Evolutionary conservation across 805 yeast species (phyloP).

Genomic region (Sugiyamaella marilandica): DNA sequence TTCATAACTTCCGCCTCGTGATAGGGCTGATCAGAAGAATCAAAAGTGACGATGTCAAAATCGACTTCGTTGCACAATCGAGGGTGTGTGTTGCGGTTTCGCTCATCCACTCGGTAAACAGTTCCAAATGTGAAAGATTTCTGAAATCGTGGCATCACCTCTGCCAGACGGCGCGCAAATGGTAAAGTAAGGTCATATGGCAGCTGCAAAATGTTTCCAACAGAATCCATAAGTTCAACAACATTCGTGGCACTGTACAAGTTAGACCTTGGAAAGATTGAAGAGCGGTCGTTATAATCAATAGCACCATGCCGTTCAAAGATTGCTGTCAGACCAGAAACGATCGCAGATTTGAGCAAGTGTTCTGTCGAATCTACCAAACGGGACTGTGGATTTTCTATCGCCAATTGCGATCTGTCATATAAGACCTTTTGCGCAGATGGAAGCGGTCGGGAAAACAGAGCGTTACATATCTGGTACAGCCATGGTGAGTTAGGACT

Average conservation of each 20-base stretch:
- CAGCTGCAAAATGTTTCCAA: conserved; percentile 82
- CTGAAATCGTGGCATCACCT: conserved; percentile 45
- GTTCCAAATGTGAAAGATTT: conserved; percentile 73
- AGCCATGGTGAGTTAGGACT: conserved; percentile 93
- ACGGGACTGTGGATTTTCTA: conserved; percentile 13
- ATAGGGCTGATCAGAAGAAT: conserved; percentile 43
- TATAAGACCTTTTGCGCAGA: conserved; percentile 80
- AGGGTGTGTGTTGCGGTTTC: conserved; percentile 54
- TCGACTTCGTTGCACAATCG: conserved; percentile 80
- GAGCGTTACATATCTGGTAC: conserved; percentile 78
- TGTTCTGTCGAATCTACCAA: conserved; percentile 15
- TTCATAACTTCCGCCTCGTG: conserved; percentile 88
- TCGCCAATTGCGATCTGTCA: conserved; percentile 41
- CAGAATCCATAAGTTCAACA: conserved; percentile 75
- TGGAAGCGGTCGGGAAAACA: conserved; percentile 81
- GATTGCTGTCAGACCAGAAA: conserved; percentile 54
- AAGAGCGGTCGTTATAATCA: conserved; percentile 60
- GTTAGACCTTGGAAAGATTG: conserved; percentile 78
- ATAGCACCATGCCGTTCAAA: conserved; percentile 85
- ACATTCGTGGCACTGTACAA: conserved; percentile 60
- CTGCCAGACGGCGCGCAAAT: conserved; percentile 77
- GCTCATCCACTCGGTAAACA: conserved; percentile 68
- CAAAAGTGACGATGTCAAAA: conserved; percentile 71
- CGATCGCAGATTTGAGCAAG: conserved; percentile 55
- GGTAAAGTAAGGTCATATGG: conserved; percentile 91